Base-by-base conservation (phyloP, 495 filamentous ascomycete genomes). In the Penicillium pancosmium region DNA sequence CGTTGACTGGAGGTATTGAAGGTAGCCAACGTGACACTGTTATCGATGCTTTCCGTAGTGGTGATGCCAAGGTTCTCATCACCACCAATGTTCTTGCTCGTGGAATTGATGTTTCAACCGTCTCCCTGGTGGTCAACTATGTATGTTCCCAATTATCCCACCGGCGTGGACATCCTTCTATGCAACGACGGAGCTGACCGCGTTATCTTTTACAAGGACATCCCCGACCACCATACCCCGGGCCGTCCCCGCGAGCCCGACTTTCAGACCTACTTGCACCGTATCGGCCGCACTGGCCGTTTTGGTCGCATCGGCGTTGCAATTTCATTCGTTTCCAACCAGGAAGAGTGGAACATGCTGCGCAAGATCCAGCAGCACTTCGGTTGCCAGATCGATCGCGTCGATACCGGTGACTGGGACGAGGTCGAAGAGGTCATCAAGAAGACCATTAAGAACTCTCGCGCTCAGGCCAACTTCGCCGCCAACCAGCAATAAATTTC, bases 51-150 rank as follows among this genome's bases (percentile, higher is more conserved):
- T 99, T 98, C 86, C 88, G 94, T 58, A 81, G 70, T 19, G 92
- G 93, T 50, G 79, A 84, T 25, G 89, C 91, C 52, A 99, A 98
- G 80, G 94, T 99, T n/a, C 87, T 99, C 56, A 97, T 98, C 68
- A 93, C 95, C 0, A 99, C 95, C 64, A 98, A 99, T 68, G 93
- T 99, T 38, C 84, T 99, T 50, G 90, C 95, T 6, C 91, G 95
- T 67, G 95, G 95, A 65, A 97, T 99, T 60, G 95, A 99, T 75
- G 92, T 99, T 11, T 91, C 92, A 33, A 92, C 92, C 18, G 95
- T 98, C 3, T 95, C 91, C 16, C 90, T 99, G 82, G 95, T 99
- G 35, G 88, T 99, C 75, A 99, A 99, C 78, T 99, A 98, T 73
- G 78, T 82, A 71, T 61, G 76, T 71, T 15, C 4, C 15, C 21